Base-by-base conservation (phyloP, 192 early-diverging fungal species). In the Coemansia sp. region DNA sequence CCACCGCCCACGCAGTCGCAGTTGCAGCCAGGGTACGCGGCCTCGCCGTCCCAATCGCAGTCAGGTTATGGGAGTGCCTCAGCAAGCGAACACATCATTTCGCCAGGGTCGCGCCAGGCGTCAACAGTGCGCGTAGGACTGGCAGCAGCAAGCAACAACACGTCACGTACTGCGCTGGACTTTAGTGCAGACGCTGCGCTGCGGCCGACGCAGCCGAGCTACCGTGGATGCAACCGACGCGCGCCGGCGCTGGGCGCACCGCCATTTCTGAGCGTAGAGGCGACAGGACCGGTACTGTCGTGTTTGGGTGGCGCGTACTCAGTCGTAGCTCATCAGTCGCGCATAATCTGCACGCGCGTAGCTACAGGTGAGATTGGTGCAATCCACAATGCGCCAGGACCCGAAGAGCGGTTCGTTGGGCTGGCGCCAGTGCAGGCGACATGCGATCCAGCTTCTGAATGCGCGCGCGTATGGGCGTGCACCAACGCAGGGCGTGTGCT, bases 351-450 rank as follows among this genome's bases (percentile, higher is more conserved):
- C 58, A 74, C 72, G 32, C 65, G 65, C n/a, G 58, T 80, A 12
- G 78, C 71, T 23, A 65, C 72, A 10, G 78, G 78, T 57, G 78
- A 80, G 23, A 66, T 80, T 50, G 70, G 72, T 22, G 71, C 78
- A 18, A 69, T 80, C 32, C 78, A 80, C 62, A 74, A 74, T 39
- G 61, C 78, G 14, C 71, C 72, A 5, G 78, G 72, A 19, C 65
- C 78, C 13, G 78, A 80, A n/a, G 78, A 80, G 66, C 71, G 78
- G 24, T 80, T 80, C 51, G 74, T 68, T 9, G 27, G 61, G 64
- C 61, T 80, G 26, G 72, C 73, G n/a, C 56, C 78, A 1, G 78
- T 80, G 24, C 72, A 52, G 12, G 29, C 65, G 2, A 54, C 61
- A n/a, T 43, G 27, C 47, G 71, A 79, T 26, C 60, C 68, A 23